Base-by-base conservation (phyloP, 768 basidiomycete species). In the Filobasidium wieringae region DNA sequence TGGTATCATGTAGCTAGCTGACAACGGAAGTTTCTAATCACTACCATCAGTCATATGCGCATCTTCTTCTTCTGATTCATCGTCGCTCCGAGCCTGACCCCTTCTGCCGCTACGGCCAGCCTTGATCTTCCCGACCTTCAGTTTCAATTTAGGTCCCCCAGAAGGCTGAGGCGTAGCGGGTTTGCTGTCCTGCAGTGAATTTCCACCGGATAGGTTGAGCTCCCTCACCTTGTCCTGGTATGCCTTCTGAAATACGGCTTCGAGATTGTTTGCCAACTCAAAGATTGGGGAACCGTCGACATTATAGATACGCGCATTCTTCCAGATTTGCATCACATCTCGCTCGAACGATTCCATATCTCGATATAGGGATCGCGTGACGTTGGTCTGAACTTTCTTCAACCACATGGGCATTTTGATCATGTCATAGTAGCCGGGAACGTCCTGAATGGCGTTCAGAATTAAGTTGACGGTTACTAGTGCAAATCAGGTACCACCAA, bases 211-310 rank as follows among this genome's bases (percentile, higher is more conserved):
- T n/a, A n/a, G n/a, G n/a, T 53, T 51, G 15, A 57, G 33, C 34
- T 57, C 55, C 27, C 19, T 11, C 27, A 68, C 57, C 47, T 71
- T 65, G 59, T 80, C 80, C 40, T 82, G 79, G 67, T 84, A 88
- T 8, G 84, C 77, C 27, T 81, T 77, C 59, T 86, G 80, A 71
- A 92, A 90, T 50, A 84, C 83, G 69, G 86, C 87, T 75, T 93
- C 86, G 86, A 92, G 88, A 76, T 89, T 87, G 50, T 88, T 86
- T 7, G 93, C 91, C 61, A 93, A 89, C 60, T 86, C 79, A 74
- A 91, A 93, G 34, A 95, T 90, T 86, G 88, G 89, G 0, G 89
- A 92, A 1, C 86, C 89, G 74, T 93, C 89, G 72, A 86, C 84
- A 72, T 96, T 96, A 78, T 89, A 97, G 41, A 82, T 86, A 66